Evolutionary conservation across 2,329 filamentous ascomycete genomes (phyloP).

Genomic region (Sarocladium brachiariae): DNA sequence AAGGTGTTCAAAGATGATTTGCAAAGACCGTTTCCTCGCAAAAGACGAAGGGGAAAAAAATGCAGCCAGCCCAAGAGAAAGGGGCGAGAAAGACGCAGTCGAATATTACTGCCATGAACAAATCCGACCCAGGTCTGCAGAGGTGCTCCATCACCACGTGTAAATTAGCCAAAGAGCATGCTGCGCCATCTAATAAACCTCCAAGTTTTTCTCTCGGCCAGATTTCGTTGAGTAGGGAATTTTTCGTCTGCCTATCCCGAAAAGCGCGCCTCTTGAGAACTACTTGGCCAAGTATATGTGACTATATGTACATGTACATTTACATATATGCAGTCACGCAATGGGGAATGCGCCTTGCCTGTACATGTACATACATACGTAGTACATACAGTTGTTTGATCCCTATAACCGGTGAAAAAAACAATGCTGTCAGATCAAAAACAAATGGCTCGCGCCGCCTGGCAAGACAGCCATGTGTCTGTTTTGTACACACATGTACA

Average conservation of each 20-base stretch:
- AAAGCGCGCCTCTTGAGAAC: no score
- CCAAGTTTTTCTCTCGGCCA: neutral
- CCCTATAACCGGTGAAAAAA: neutral
- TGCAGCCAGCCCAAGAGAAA: neutral
- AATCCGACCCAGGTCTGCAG: neutral
- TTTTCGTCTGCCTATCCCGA: neutral
- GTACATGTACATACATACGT: neutral
- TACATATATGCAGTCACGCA: neutral
- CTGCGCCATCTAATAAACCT: neutral
- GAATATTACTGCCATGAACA: neutral
- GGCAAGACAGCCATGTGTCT: neutral
- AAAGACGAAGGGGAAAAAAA: neutral
- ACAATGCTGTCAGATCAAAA: neutral
- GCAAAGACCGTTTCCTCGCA: neutral
- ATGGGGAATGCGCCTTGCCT: neutral
- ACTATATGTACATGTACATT: no score
- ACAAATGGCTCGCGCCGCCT: neutral
- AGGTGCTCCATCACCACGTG: neutral
- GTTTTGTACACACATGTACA: neutral
- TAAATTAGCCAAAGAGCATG: neutral
- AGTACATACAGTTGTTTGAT: neutral
- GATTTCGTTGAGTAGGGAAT: neutral
- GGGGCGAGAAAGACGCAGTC: neutral
- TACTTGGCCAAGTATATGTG: no score
- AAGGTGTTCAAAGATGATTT: neutral